Base-by-base conservation (phyloP, 768 basidiomycete genomes). In the Paxillus ammoniavirescens region DNA sequence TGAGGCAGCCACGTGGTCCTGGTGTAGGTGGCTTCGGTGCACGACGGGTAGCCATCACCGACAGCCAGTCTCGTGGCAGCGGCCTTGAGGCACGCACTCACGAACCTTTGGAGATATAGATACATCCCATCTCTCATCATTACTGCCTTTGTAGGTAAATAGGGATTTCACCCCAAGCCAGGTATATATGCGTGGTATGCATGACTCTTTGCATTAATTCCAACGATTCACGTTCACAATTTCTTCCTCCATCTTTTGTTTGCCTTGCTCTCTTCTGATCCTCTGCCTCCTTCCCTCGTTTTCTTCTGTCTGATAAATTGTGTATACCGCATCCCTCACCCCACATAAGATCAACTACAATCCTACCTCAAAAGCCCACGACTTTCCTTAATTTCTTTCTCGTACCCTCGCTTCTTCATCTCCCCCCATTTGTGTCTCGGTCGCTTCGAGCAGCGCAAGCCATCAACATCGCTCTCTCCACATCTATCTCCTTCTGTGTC, bases 1-100 rank as follows among this genome's bases (percentile, higher is more conserved):
- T 93, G 45, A 83, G 91, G 55, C 91, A 93, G 72, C 91, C 91
- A 7, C 85, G 92, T 49, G 91, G 91, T 15, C 91, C 91, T 49
- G 89, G 89, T 41, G 73, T 77, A 0, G 79, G 82, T 45, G 90
- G 90, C n/a, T 93, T 93, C 64, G 80, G 77, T 33, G 74, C 76
- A 61, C 78, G 91, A 58, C 60, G 79, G 59, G 66, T 68, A 51
- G 67, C 75, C 47, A 66, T 56, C 53, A 48, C 61, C 50, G 73
- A 73, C n/a, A 65, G 66, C 52, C 78, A 78, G 65, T 66, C 75
- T 45, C 80, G 84, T 74, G 82, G 82, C 72, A 66, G 60, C 35
- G 87, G 86, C 71, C 81, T 93, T 63, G 91, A 93, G 68, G 82
- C 89, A 63, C 83, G 86, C 72, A 89, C 89, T 58, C 87, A 91